Evolutionary conservation across 352 stramenopile species (phyloP).

Genomic region (Sclerospora graminicola): DNA sequence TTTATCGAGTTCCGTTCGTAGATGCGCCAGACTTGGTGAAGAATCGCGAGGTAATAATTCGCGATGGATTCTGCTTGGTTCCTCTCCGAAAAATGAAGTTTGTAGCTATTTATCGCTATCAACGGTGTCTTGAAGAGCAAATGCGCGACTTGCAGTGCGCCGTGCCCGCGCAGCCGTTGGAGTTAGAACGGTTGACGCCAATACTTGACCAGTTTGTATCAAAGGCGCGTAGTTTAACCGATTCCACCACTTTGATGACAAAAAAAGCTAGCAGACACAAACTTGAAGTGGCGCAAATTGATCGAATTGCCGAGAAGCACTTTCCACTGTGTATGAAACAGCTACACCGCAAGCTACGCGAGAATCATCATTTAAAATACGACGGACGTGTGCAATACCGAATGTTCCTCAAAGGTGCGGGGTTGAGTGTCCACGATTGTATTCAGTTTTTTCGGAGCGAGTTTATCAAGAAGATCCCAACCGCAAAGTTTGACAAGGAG

Average conservation of each 20-base stretch:
- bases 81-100: constrained; percentile 20
- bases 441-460: constrained; percentile 68
- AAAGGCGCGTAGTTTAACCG: constrained; percentile 18
- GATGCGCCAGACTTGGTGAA: constrained; percentile 30
- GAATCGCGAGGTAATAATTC: constrained; percentile 31
- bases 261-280: constrained; percentile 2
- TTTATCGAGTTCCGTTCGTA: constrained; percentile 44
- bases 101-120: constrained; percentile 37
- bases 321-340: constrained; percentile 80
- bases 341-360: constrained; percentile 56
- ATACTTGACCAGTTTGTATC: constrained; percentile 31
- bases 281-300: constrained; percentile 47
- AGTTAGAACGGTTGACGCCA: constrained; percentile 27
- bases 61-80: constrained; percentile 38
- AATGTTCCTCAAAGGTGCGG: constrained; percentile 78
- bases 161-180: constrained; percentile 20
- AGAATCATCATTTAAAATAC: constrained; percentile 81
- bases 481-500: constrained; percentile 68
- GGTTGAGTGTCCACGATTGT: constrained; percentile 66
- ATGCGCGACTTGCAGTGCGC: constrained; percentile 34
- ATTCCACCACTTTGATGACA: neutral
- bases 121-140: constrained; percentile 17
- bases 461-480: constrained; percentile 49
- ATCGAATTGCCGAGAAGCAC: constrained; percentile 37
- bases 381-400: constrained; percentile 76